Base-by-base conservation (phyloP, 805 yeast species). In the Sungouiozyma intestinalis region DNA sequence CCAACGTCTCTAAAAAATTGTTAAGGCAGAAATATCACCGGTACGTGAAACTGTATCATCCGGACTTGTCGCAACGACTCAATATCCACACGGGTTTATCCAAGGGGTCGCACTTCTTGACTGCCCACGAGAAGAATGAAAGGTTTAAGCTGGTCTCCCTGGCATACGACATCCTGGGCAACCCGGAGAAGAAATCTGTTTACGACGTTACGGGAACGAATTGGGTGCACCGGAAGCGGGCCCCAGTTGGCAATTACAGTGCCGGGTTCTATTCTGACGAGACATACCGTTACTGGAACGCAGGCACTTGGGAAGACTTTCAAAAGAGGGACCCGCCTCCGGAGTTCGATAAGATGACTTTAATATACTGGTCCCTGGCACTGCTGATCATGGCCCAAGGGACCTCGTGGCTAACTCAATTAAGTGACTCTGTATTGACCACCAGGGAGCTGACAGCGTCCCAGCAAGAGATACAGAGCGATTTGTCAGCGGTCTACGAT, bases 31-130 rank as follows among this genome's bases (percentile, higher is more conserved):
- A 71, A 36, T 82, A 80, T 53, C 74, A 72, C 49, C 67, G 73
- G 41, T 64, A 76, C 38, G 87, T 87, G 9, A 84, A 82, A 58
- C 55, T 78, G 8, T 87, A 87, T 52, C 96, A 87, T 57, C 96
- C 97, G 0, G 97, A 87, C 55, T 57, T 72, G 1, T 52, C 17
- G 11, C 16, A 11, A 6, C 17, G 24, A 8, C 5, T 36, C 5
- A 19, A 36, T 19, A 24, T 33, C 37, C 13, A 19, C 16, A 11
- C 15, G 19, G 16, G 13, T 34, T 16, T n/a, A 13, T 11, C 8
- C 19, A 16, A 14, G 14, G 2, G 15, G 19, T 31, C 15, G 18
- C 9, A 16, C 19, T 4, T 49, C 17, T 39, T 57, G 20, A 38
- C 54, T 1, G 8, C 33, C 2, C 48, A 47, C 8, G 66, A 46